These are phyloP conservation scores for Saccharomycopsis olivae DNA, from an alignment of 805 yeast genomes.

Conservation along the genomic window DNA sequence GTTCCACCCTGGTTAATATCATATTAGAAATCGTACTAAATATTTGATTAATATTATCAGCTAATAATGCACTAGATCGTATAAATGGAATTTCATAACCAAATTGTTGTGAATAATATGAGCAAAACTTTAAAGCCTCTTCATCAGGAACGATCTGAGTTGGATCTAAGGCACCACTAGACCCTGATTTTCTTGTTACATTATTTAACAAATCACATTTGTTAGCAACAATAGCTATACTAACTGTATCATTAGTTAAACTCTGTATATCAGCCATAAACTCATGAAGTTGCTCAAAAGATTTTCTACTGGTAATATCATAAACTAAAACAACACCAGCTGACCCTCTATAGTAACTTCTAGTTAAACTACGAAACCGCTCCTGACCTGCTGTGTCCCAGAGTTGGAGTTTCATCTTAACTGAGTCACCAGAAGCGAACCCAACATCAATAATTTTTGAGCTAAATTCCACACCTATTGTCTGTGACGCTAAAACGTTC, in stretches of 20 bases:
- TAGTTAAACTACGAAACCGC: slow-evolving; percentile 28
- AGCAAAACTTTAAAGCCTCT: slow-evolving; percentile 27
- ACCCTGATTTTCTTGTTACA: background rate
- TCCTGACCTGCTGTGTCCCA: slow-evolving; percentile 33
- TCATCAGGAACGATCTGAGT: slow-evolving; percentile 23
- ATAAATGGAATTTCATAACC: slow-evolving; percentile 28
- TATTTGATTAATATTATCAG: slow-evolving; percentile 31
- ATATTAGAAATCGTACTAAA: slow-evolving; percentile 30
- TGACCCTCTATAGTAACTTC: slow-evolving; percentile 30
- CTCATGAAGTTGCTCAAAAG: slow-evolving; percentile 23
- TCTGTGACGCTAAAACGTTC: slow-evolving; percentile 24
- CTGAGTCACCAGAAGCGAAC: slow-evolving; percentile 2
- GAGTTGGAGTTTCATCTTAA: slow-evolving; percentile 25
- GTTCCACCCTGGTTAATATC: slow-evolving; percentile 36
- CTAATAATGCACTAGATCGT: slow-evolving; percentile 31
- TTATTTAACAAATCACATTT: slow-evolving; percentile 23
- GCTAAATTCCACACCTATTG: slow-evolving; percentile 32
- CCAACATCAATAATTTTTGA: slow-evolving; percentile 24
- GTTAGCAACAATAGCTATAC: slow-evolving; percentile 27
- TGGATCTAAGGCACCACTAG: slow-evolving; percentile 22
- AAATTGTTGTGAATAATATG: slow-evolving; percentile 21
- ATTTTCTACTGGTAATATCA: slow-evolving; percentile 23
- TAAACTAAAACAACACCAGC: slow-evolving; percentile 29
- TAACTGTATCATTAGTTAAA: slow-evolving; percentile 22
- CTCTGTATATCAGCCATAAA: slow-evolving; percentile 25